Percentiles rank a stretch among this genome's conserved stretches.
phyloP scores from a whole-genome alignment of 495 filamentous ascomycete genomes.

The Daldinia concentrica region DNA sequence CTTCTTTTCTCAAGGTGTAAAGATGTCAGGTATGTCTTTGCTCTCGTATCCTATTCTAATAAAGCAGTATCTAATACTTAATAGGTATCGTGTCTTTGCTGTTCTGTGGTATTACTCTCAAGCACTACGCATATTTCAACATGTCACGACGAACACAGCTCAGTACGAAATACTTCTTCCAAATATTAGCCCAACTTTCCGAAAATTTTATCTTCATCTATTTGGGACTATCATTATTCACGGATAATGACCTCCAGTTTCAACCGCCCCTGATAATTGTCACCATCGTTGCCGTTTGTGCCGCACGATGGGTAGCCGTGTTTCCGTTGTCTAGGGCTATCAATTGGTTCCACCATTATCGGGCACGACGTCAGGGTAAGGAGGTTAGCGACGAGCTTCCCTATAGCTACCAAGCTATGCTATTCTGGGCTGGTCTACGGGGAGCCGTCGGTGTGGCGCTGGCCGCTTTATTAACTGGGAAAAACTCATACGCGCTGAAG shows the following conservation, averaged over 20 bases:
- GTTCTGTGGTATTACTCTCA: constrained; percentile 97
- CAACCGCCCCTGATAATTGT: constrained; percentile 97
- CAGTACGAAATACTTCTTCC: constrained; percentile 97
- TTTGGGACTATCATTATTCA: constrained; percentile 91
- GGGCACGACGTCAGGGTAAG: constrained; percentile 78
- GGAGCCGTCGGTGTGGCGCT: constrained; percentile 96
- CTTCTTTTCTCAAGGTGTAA: constrained; percentile 93
- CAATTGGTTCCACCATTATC: constrained; percentile 92
- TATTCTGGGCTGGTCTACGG: constrained; percentile 97
- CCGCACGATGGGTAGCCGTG: constrained; percentile 89
- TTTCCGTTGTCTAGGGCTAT: constrained; percentile 91
- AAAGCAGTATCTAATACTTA: constrained; percentile 23
- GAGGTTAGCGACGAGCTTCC: constrained; percentile 91
- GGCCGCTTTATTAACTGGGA: constrained; percentile 84
- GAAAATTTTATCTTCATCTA: constrained; percentile 99
- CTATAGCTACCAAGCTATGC: constrained; percentile 92
- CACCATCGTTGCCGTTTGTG: constrained; percentile 88
- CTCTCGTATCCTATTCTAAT: background rate
- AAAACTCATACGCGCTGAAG: constrained; percentile 78
- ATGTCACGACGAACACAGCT: constrained; percentile 98
- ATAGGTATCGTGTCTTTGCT: constrained; percentile 94
- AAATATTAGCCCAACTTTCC: constrained; percentile 90
- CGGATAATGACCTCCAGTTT: constrained; percentile 84
- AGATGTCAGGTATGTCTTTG: constrained; percentile 83
- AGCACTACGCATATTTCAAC: constrained; percentile 99